A percentile compares a stretch with the other conserved stretches of the same genome.
These are phyloP conservation scores for Starmerella apicola DNA, from an alignment of 805 yeast species.

Conservation along the genomic window DNA sequence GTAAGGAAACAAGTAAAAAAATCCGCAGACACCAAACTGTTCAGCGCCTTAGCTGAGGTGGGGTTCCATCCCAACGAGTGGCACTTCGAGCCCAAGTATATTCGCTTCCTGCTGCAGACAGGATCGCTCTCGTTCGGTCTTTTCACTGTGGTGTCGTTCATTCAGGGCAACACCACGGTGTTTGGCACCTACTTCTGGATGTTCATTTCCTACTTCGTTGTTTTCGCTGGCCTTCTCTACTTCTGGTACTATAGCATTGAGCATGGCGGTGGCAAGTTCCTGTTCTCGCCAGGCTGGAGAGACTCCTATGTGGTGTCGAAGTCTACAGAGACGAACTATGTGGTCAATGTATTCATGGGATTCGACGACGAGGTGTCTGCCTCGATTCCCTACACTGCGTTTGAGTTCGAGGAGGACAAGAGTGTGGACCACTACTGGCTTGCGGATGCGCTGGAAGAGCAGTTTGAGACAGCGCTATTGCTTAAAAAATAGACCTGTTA, in stretches of 20 bases:
- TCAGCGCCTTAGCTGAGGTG: conserved; percentile 8
- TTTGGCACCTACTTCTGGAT: conserved; percentile 12
- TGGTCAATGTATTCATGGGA: conserved; percentile 11
- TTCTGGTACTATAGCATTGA: conserved; percentile 16
- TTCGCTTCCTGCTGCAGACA: conserved; percentile 10
- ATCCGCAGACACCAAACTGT: conserved; percentile 8
- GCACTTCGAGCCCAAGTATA: conserved; percentile 16
- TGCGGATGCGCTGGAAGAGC: conserved; percentile 11
- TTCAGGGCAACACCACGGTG: neutral
- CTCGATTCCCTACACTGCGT: conserved; percentile 12
- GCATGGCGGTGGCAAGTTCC: conserved; percentile 15
- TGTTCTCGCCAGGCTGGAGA: conserved; percentile 18
- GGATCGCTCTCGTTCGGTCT: conserved; percentile 3
- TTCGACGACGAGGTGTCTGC: conserved; percentile 6
- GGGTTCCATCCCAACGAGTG: conserved; percentile 15
- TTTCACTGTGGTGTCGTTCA: conserved; percentile 8
- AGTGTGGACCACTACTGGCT: conserved; percentile 14
- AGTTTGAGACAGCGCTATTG: neutral
- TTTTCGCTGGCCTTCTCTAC: conserved; percentile 5
- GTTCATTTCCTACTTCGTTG: conserved; percentile 10
- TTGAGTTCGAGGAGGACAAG: conserved; percentile 8
- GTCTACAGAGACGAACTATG: conserved; percentile 12
- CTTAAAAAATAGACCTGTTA: neutral
- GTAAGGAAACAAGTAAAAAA: conserved; percentile 1
- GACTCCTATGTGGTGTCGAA: conserved; percentile 11